Percentiles rank a stretch among this genome's conserved stretches.
Evolutionary conservation across 768 basidiomycete genomes (phyloP).

Genomic region (Amanita molliuscula): DNA sequence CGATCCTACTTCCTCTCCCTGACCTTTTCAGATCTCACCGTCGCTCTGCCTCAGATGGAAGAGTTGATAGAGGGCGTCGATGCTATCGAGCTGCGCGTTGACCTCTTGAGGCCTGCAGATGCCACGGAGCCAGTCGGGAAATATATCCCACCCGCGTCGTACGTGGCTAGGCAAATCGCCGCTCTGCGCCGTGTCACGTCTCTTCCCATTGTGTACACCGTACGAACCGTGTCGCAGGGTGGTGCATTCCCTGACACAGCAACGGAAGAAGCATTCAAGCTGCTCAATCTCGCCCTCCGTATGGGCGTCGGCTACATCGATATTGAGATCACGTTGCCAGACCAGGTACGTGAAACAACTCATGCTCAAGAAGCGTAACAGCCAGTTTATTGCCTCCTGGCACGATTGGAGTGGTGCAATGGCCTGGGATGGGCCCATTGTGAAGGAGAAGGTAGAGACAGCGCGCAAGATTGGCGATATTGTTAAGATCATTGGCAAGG

Average conservation of each 20-base stretch:
- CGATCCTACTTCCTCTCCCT: constrained; percentile 91
- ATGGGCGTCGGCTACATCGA: constrained; percentile 90
- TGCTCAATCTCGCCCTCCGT: constrained; percentile 70
- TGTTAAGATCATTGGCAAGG: constrained; percentile 87
- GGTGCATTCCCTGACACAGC: constrained; percentile 83
- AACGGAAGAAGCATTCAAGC: constrained; percentile 57
- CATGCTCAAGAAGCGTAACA: constrained; percentile 49
- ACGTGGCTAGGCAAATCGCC: constrained; percentile 75
- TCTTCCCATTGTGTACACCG: constrained; percentile 88
- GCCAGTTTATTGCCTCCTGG: constrained; percentile 86
- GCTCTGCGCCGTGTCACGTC: constrained; percentile 65
- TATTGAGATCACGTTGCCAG: constrained; percentile 73
- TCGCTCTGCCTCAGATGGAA: constrained; percentile 57
- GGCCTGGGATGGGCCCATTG: constrained; percentile 63
- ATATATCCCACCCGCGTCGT: constrained; percentile 53
- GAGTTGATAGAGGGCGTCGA: constrained; percentile 77
- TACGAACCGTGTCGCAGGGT: constrained; percentile 81
- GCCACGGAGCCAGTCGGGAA: constrained; percentile 36
- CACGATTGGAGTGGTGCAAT: constrained; percentile 88
- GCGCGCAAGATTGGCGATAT: constrained; percentile 74
- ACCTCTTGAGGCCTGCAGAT: constrained; percentile 56
- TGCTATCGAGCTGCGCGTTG: constrained; percentile 90
- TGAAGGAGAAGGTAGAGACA: constrained; percentile 58
- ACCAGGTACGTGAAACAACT: constrained; percentile 50
- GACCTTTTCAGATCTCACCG: constrained; percentile 81